Base-by-base conservation (phyloP, 2,329 filamentous ascomycete genomes). In the Colletotrichum coccodes region DNA sequence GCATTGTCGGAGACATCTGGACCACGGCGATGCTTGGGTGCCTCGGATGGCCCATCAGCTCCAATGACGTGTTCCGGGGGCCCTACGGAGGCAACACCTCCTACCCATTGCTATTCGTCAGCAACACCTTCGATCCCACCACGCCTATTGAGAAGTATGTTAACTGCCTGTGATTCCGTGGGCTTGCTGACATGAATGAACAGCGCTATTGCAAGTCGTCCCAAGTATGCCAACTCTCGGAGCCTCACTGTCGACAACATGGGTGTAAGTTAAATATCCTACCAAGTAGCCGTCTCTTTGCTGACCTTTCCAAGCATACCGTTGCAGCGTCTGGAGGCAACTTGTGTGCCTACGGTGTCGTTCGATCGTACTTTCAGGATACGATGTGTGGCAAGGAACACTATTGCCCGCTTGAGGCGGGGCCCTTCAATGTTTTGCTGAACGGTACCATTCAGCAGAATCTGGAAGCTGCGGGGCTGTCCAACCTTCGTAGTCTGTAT, bases 121-220 rank as follows among this genome's bases (percentile, higher is more conserved):
- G 62, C 1, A 61, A 65, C 8, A 65, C 47, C 0, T 54, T 60
- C 21, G 56, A 65, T 40, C 63, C 56, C 21, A 65, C 63, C 7
- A 65, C 63, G 2, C 63, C 56, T 0, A 61, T 65, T 9, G 63
- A 65, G 32, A 65, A 60, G 63, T 65, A 26, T 32, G 21, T 65
- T 32, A 12, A 21, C 11, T 9, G 0, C 11, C 7, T 11, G 34
- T 34, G 6, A 3, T n/a, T 2, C 2, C 6, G n/a, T 26, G 2
- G 7, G 3, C 8, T 46, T 52, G 12, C 34, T 60, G 4, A 50
- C 5, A 8, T 2, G 7, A 3, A 9, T 1, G 12, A 18, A 0
- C 1, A 65, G 62, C 34, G 46, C 56, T 8, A 32, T 60, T 3
- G 30, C 21, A 3, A 60, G 60, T 9, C 46, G 46, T 6, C 62